Percentiles rank a stretch among this genome's conserved stretches.
phyloP scores from a whole-genome alignment of 164 flowering plant species.

The Pachysandra terminalis region DNA sequence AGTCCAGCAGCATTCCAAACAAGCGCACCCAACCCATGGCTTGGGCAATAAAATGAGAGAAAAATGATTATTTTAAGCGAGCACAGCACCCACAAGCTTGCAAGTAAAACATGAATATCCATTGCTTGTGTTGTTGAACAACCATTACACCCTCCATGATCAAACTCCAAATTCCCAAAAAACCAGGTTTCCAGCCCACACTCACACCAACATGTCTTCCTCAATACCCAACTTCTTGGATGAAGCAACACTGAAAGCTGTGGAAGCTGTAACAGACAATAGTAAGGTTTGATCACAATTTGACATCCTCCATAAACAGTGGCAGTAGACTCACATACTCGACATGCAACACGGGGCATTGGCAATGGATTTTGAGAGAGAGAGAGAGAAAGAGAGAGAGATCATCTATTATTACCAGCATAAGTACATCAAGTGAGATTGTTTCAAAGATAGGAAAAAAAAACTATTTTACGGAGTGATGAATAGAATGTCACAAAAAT shows the following conservation, averaged over 20 bases:
- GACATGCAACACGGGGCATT: conserved; percentile 16
- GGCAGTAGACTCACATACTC: conserved; percentile 22
- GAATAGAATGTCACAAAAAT: background rate
- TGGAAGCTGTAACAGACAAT: conserved; percentile 58
- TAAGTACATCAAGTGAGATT: background rate
- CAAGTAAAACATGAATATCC: background rate
- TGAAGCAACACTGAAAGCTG: conserved; percentile 53
- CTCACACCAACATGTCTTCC: conserved; percentile 38
- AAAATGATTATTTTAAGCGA: background rate
- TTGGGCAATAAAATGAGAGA: background rate
- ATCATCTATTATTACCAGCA: background rate
- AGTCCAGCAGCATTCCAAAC: background rate
- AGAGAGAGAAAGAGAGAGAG: background rate
- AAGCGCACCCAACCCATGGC: background rate
- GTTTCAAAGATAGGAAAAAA: background rate
- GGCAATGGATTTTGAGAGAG: conserved; percentile 4
- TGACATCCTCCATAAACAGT: conserved; percentile 18
- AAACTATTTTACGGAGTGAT: background rate
- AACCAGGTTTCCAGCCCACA: conserved; percentile 24
- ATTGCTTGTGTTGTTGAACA: background rate
- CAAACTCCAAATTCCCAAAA: conserved; percentile 14
- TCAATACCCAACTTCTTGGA: conserved; percentile 57
- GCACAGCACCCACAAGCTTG: background rate
- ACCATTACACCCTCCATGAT: background rate
- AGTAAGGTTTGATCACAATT: conserved; percentile 33